These are phyloP conservation scores for Clavariopsis aquatica DNA, from an alignment of 495 filamentous ascomycete genomes.

Conservation along the genomic window DNA sequence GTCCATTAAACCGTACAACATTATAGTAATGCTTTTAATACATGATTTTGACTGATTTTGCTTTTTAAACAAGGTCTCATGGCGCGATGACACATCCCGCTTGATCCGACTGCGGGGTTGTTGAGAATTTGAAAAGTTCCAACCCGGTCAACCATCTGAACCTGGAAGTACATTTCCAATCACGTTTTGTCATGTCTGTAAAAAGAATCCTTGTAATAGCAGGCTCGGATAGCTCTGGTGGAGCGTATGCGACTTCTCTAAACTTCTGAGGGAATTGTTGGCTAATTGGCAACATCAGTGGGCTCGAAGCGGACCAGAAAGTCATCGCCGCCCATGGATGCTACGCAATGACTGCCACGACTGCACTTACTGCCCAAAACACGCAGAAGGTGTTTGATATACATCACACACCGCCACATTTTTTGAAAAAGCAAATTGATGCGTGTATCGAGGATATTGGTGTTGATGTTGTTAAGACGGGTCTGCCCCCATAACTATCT, in stretches of 20 bases:
- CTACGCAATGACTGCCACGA: constrained; percentile 97
- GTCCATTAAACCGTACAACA: no score
- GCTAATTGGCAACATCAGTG: constrained; percentile 53
- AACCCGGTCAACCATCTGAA: no score
- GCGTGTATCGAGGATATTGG: constrained; percentile 80
- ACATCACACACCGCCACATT: constrained; percentile 73
- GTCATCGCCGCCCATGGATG: constrained; percentile 87
- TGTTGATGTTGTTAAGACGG: constrained; percentile 87
- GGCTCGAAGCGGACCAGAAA: constrained; percentile 96
- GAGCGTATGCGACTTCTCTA: constrained; percentile 64
- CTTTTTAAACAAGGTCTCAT: no score
- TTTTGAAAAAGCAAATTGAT: constrained; percentile 82
- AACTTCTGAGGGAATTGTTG: constrained; percentile 7
- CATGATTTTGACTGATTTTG: no score
- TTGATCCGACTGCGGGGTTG: no score
- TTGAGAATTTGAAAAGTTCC: no score
- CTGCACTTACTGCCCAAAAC: constrained; percentile 92
- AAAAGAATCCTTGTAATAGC: constrained; percentile 74
- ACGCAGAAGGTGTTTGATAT: constrained; percentile 81
- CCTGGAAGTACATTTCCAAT: background rate
- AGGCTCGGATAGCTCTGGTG: constrained; percentile 83
- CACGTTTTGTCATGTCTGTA: constrained; percentile 16
- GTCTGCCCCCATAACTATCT: constrained; percentile 51
- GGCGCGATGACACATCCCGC: no score
- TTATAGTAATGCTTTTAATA: no score